Percentiles rank a stretch among this genome's conserved stretches.
These are phyloP conservation scores for Paecilomyces variotii DNA, from an alignment of 2,329 filamentous ascomycete species.

Conservation along the genomic window DNA sequence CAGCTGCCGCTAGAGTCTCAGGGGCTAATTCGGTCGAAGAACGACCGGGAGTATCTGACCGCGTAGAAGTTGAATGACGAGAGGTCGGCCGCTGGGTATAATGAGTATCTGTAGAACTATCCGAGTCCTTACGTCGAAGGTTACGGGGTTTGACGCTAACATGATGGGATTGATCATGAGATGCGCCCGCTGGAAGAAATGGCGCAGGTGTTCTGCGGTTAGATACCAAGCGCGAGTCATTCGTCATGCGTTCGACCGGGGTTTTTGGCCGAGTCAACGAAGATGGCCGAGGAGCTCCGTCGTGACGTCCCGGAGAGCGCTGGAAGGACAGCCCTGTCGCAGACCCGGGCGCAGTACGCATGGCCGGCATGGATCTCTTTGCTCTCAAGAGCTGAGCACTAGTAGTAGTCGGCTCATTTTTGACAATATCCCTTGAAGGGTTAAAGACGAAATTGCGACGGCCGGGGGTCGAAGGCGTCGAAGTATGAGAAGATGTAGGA, in stretches of 20 bases:
- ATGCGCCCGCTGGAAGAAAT: slow-evolving; percentile 70
- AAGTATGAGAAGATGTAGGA: slow-evolving; percentile 50
- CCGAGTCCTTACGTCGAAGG: slow-evolving; percentile 76
- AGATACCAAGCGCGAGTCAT: slow-evolving; percentile 27
- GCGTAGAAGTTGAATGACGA: slow-evolving; percentile 32
- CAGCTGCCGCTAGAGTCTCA: slow-evolving; percentile 44
- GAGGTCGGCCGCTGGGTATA: slow-evolving; percentile 32
- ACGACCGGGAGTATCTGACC: slow-evolving; percentile 43
- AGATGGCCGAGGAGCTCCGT: slow-evolving; percentile 23
- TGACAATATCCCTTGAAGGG: slow-evolving; percentile 25
- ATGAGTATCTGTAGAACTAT: slow-evolving; percentile 50
- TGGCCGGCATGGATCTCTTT: slow-evolving; percentile 54
- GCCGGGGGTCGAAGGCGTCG: slow-evolving; percentile 52
- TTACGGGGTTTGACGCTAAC: slow-evolving; percentile 62
- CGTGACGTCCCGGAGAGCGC: slow-evolving; percentile 30
- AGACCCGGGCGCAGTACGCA: slow-evolving; percentile 39
- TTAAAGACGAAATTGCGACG: slow-evolving; percentile 49
- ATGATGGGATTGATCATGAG: slow-evolving; percentile 70
- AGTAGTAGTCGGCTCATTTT: slow-evolving; percentile 44
- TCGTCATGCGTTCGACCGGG: slow-evolving; percentile 52
- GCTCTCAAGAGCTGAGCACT: slow-evolving; percentile 48
- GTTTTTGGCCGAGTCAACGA: slow-evolving; percentile 55
- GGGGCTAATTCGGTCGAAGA: slow-evolving; percentile 41
- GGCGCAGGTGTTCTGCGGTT: slow-evolving; percentile 58
- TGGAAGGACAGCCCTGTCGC: slow-evolving; percentile 23